Evolutionary conservation across 805 yeast genomes (phyloP).

Genomic region (Yamadazyma sp.): DNA sequence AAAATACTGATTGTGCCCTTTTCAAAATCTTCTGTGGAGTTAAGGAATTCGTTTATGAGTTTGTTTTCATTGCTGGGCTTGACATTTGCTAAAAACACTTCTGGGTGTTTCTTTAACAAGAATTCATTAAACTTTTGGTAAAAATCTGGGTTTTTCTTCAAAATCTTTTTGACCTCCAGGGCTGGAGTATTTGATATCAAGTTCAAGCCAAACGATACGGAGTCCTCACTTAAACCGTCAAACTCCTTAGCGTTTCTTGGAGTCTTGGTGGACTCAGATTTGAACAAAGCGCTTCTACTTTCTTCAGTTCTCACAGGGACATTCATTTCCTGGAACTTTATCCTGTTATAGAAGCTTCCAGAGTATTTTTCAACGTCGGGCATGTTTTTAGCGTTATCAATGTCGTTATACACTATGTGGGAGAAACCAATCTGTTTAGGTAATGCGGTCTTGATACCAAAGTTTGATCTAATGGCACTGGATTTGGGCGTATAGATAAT

Average conservation of each 20-base stretch:
- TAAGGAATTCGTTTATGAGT: constrained; percentile 35
- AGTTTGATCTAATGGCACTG: constrained; percentile 64
- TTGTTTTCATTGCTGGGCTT: constrained; percentile 22
- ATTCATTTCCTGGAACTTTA: constrained; percentile 69
- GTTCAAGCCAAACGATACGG: constrained; percentile 32
- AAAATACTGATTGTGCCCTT: constrained; percentile 20
- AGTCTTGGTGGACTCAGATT: constrained; percentile 26
- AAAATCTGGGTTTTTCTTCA: constrained; percentile 44
- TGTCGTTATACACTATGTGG: constrained; percentile 60
- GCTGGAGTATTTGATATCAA: constrained; percentile 27
- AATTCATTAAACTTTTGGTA: constrained; percentile 56
- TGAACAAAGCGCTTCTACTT: constrained; percentile 44
- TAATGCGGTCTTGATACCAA: constrained; percentile 70
- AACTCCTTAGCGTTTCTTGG: constrained; percentile 17
- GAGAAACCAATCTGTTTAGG: constrained; percentile 62
- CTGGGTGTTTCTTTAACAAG: constrained; percentile 52
- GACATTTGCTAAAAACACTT: constrained; percentile 25
- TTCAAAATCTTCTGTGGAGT: constrained; percentile 18
- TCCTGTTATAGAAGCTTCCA: constrained; percentile 58
- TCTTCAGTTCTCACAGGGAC: constrained; percentile 42
- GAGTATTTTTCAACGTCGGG: constrained; percentile 69
- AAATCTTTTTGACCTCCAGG: constrained; percentile 29
- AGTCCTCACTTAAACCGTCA: constrained; percentile 20
- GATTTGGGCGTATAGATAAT: constrained; percentile 67
- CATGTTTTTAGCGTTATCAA: constrained; percentile 65